These are phyloP conservation scores for Claviceps sorghi DNA, from an alignment of 2,329 filamentous ascomycete genomes.

Conservation along the genomic window DNA sequence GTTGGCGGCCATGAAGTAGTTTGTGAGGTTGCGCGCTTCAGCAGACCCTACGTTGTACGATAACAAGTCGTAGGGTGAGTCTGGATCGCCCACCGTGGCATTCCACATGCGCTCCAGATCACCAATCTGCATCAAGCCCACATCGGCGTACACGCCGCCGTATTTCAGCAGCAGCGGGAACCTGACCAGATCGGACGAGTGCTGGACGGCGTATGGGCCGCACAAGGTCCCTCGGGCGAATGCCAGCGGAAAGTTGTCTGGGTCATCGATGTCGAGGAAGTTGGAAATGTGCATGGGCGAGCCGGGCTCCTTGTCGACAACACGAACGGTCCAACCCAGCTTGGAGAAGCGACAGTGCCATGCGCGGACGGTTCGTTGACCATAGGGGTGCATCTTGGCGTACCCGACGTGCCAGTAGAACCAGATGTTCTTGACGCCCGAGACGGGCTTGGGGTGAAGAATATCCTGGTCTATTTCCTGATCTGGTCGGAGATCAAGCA, in stretches of 20 bases:
- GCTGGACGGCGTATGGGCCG: conserved; percentile 36
- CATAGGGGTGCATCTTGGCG: conserved; percentile 33
- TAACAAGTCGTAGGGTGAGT: conserved; percentile 31
- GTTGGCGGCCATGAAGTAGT: conserved; percentile 32
- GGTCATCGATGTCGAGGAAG: conserved; percentile 31
- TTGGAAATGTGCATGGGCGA: conserved; percentile 34
- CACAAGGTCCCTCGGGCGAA: conserved; percentile 33
- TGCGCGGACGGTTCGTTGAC: conserved; percentile 35
- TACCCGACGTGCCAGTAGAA: conserved; percentile 44
- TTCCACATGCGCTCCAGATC: conserved; percentile 40
- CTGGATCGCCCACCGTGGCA: conserved; percentile 29
- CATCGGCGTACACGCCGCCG: conserved; percentile 44
- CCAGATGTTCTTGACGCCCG: conserved; percentile 38
- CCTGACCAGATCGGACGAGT: conserved; percentile 43
- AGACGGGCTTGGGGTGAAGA: conserved; percentile 22
- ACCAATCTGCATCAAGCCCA: conserved; percentile 41
- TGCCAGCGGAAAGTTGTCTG: conserved; percentile 29
- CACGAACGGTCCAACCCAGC: conserved; percentile 37
- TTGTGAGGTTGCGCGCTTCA: conserved; percentile 24
- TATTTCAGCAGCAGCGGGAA: conserved; percentile 41
- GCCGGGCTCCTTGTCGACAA: conserved; percentile 28
- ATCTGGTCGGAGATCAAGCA: conserved; percentile 32
- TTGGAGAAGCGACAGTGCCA: conserved; percentile 38
- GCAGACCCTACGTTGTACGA: conserved; percentile 27
- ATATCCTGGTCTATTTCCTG: conserved; percentile 29